Evolutionary conservation across 768 basidiomycete genomes (phyloP).

Genomic region (Podaxis carcinomalis): DNA sequence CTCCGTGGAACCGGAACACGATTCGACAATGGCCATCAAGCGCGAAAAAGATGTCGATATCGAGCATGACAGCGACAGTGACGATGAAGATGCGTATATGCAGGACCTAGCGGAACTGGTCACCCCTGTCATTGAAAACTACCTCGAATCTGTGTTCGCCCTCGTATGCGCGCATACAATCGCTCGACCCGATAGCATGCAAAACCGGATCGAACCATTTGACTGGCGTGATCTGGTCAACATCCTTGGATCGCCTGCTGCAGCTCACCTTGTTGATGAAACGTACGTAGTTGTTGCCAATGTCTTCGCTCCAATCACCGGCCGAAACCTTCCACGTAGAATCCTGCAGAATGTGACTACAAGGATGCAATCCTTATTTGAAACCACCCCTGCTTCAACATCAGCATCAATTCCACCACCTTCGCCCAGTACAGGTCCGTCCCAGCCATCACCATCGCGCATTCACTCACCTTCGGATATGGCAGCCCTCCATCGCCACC

Average conservation of each 20-base stretch:
- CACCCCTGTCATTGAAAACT: slow-evolving; percentile 5
- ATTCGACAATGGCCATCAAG: neutral
- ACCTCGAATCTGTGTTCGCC: slow-evolving; percentile 9
- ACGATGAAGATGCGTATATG: slow-evolving; percentile 17
- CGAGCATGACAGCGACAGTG: slow-evolving; percentile 11
- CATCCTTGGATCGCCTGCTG: slow-evolving; percentile 6
- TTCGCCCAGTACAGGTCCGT: neutral
- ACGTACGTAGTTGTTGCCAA: neutral
- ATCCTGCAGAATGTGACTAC: slow-evolving; percentile 1
- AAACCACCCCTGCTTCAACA: slow-evolving; percentile 4
- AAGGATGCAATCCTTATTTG: slow-evolving; percentile 1
- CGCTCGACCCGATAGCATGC: slow-evolving; percentile 11
- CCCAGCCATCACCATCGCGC: neutral
- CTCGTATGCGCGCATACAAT: slow-evolving; percentile 8
- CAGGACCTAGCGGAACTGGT: slow-evolving; percentile 1
- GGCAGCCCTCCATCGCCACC: neutral
- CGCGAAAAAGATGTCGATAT: neutral
- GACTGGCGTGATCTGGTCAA: slow-evolving; percentile 8
- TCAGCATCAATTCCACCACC: neutral
- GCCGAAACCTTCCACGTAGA: neutral
- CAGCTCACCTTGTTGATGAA: slow-evolving; percentile 9
- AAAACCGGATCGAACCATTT: slow-evolving; percentile 12
- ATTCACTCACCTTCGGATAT: neutral
- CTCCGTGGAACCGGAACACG: slow-evolving; percentile 15
- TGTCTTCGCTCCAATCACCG: neutral